A percentile compares a stretch with the other conserved stretches of the same genome.
These are phyloP conservation scores for Mucor lusitanicus DNA, from an alignment of 371 early-diverging fungal species.

Conservation along the genomic window DNA sequence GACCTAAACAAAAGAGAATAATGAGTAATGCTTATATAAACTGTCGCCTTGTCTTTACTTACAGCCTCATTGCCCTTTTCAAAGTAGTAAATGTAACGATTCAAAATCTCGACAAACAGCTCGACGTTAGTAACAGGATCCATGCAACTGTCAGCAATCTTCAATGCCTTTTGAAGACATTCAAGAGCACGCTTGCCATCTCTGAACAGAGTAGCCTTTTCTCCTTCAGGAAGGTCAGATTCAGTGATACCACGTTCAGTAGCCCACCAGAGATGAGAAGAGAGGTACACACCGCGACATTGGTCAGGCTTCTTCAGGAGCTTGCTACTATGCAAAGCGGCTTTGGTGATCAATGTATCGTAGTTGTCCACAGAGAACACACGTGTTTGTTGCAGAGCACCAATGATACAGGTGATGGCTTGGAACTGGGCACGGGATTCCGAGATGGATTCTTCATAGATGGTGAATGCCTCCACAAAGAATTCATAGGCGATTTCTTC, in stretches of 20 bases:
- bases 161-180: conserved; percentile 86
- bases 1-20: conserved; percentile 31
- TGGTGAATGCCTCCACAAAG: conserved; percentile 88
- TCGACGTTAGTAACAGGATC: conserved; percentile 81
- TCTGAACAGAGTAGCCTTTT: conserved; percentile 51
- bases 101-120: conserved; percentile 89
- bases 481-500: conserved; percentile 92
- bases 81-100: conserved; percentile 86
- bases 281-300: conserved; percentile 78
- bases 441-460: conserved; percentile 90
- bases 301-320: conserved; percentile 92
- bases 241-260: conserved; percentile 44
- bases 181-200: conserved; percentile 83
- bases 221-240: conserved; percentile 31
- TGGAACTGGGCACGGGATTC: conserved; percentile 86
- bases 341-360: conserved; percentile 87
- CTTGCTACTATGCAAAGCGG: conserved; percentile 82
- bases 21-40: neutral
- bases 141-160: conserved; percentile 89
- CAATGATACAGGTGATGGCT: conserved; percentile 81
- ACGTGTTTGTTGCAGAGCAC: conserved; percentile 74
- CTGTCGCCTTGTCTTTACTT: conserved; percentile 12
- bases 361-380: conserved; percentile 84
- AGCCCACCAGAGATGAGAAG: conserved; percentile 88
- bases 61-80: conserved; percentile 81